A percentile compares a stretch with the other conserved stretches of the same genome.
phyloP scores from a whole-genome alignment of 2,329 filamentous ascomycete genomes.

The Botrytis medusae region DNA sequence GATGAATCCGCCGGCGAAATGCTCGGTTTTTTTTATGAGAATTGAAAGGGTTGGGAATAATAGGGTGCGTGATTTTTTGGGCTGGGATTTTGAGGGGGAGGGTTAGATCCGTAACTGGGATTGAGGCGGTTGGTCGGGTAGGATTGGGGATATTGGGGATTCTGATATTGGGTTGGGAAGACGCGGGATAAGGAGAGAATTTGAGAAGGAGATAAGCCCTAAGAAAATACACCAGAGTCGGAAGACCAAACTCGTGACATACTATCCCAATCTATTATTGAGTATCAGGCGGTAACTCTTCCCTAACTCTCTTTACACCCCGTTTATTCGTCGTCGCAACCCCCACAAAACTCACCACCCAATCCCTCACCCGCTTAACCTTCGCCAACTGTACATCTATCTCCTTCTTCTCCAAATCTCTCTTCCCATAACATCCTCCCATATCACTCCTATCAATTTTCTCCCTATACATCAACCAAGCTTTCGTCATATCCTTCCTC shows the following conservation, averaged over 20 bases:
- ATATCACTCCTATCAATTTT: constrained; percentile 52
- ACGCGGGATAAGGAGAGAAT: neutral
- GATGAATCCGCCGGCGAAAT: neutral
- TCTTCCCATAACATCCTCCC: constrained; percentile 57
- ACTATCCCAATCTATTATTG: constrained; percentile 20
- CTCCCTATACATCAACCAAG: constrained; percentile 64
- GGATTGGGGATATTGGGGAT: neutral
- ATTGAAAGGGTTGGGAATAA: neutral
- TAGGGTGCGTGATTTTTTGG: neutral
- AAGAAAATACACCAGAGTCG: neutral
- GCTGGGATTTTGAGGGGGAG: neutral
- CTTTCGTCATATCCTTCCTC: constrained; percentile 65
- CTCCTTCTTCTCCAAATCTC: constrained; percentile 43
- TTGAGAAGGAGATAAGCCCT: neutral
- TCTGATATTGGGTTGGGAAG: neutral
- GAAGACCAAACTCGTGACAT: neutral
- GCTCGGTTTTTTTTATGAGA: neutral
- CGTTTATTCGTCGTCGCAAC: constrained; percentile 18
- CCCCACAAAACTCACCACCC: constrained; percentile 71
- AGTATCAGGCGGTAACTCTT: constrained; percentile 30
- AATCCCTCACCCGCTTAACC: constrained; percentile 67
- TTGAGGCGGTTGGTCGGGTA: neutral
- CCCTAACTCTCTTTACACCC: constrained; percentile 11
- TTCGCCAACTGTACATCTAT: constrained; percentile 58
- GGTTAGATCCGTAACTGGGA: neutral